phyloP scores from a whole-genome alignment of 306 rosid genomes.

The Begonia fuchsioides region DNA sequence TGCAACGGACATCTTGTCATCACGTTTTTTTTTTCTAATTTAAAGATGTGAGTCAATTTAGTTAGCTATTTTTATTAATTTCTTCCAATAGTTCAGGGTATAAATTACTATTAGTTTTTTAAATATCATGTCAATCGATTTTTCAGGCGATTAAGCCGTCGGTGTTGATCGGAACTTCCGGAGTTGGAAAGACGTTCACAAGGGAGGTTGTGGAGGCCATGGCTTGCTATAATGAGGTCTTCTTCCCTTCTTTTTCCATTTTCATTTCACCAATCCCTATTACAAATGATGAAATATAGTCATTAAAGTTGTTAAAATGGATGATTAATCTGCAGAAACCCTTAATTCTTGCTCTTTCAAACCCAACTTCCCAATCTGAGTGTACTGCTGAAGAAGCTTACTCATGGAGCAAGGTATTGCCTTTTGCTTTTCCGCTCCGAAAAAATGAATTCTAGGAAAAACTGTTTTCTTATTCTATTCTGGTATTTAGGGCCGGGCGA shows the following conservation, averaged over 20 bases:
- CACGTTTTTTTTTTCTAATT: too few relatives aligned
- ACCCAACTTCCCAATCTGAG: constrained; percentile 95
- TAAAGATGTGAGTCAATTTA: too few relatives aligned
- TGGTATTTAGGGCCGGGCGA: constrained; percentile 57
- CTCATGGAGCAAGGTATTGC: constrained; percentile 80
- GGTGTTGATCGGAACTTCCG: constrained; percentile 86
- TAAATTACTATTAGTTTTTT: too few relatives aligned
- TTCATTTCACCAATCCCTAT: neutral
- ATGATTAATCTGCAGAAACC: constrained; percentile 65
- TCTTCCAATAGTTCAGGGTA: too few relatives aligned
- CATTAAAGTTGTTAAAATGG: constrained; percentile 3
- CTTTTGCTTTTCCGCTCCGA: neutral
- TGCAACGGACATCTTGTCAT: too few relatives aligned
- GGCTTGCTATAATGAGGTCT: constrained; percentile 79
- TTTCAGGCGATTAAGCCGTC: constrained; percentile 85
- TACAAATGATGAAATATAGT: neutral
- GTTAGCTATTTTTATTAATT: too few relatives aligned
- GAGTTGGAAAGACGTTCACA: constrained; percentile 83
- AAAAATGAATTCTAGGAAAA: too few relatives aligned
- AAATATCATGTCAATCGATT: too few relatives aligned
- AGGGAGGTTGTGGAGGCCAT: constrained; percentile 91
- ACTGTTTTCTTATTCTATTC: constrained; percentile 5
- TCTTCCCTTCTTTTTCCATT: constrained; percentile 1
- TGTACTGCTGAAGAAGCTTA: constrained; percentile 98
- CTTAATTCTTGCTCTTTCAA: constrained; percentile 87